Percentiles rank a stretch among this genome's conserved stretches.
These are phyloP conservation scores for Globisporangium uncinulatum DNA, from an alignment of 352 stramenopile genomes.

Conservation along the genomic window DNA sequence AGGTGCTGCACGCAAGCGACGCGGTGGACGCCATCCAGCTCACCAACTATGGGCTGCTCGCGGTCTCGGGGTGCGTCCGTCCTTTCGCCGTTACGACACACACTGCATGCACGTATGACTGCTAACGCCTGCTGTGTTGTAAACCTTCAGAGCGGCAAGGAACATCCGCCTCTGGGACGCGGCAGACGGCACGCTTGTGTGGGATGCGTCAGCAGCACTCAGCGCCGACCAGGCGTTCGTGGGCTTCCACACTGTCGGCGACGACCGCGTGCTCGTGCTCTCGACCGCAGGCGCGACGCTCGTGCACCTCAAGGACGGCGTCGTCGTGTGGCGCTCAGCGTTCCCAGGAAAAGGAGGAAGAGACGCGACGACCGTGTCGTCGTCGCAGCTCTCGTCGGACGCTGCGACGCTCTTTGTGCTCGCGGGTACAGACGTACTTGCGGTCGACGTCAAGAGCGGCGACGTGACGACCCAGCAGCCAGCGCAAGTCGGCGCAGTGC, in stretches of 20 bases:
- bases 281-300: conserved; percentile 39
- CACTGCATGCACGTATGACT: background rate
- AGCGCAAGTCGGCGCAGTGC: conserved; percentile 5
- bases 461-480: conserved; percentile 9
- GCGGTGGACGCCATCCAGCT: conserved; percentile 62
- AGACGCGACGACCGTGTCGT: conserved; percentile 16
- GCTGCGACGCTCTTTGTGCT: conserved; percentile 45
- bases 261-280: conserved; percentile 45
- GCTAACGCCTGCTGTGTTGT: background rate
- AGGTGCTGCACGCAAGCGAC: conserved; percentile 53
- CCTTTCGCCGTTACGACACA: background rate
- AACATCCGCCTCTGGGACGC: conserved; percentile 69
- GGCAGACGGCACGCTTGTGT: conserved; percentile 52
- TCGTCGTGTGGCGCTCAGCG: conserved; percentile 28
- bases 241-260: conserved; percentile 35
- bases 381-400: conserved; percentile 44
- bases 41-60: conserved; percentile 60
- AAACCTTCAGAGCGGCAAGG: conserved; percentile 28
- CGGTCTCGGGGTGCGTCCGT: conserved; percentile 47
- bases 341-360: conserved; percentile 23
- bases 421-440: conserved; percentile 29
- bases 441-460: conserved; percentile 30
- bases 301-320: conserved; percentile 52
- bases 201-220: conserved; percentile 45
- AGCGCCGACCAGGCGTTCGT: conserved; percentile 24